Evolutionary conservation across 2,329 filamentous ascomycete genomes (phyloP).

Genomic region (Pezizomycotina sp.): DNA sequence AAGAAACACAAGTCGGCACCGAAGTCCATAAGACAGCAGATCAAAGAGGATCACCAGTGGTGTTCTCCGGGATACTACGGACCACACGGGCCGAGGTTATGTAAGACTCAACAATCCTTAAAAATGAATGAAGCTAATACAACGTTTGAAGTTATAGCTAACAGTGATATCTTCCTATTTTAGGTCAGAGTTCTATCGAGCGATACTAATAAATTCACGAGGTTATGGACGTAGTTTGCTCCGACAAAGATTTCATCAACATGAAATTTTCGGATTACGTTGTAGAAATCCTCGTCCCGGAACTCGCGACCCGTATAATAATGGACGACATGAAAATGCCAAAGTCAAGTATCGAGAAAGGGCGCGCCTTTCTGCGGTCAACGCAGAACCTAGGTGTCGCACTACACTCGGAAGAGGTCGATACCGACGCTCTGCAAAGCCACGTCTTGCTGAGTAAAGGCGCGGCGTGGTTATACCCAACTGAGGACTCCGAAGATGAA

Average conservation of each 20-base stretch:
- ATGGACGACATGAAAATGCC: slow-evolving; percentile 17
- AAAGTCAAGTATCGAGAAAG: slow-evolving; percentile 8
- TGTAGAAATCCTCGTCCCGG: slow-evolving; percentile 11
- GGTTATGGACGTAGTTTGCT: no score
- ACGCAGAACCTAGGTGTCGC: no score
- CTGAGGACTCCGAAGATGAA: no score
- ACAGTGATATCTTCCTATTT: background rate
- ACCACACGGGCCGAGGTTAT: slow-evolving; percentile 14
- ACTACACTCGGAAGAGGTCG: no score
- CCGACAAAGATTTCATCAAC: slow-evolving; percentile 8
- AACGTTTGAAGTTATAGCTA: background rate
- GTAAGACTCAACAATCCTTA: slow-evolving; percentile 1
- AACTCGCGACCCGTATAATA: slow-evolving; percentile 12
- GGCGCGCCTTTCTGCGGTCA: no score
- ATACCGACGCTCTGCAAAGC: no score
- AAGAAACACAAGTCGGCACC: slow-evolving; percentile 9
- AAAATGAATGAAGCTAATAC: background rate
- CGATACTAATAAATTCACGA: no score
- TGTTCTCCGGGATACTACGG: slow-evolving; percentile 17
- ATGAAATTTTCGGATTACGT: slow-evolving; percentile 8
- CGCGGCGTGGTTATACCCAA: no score
- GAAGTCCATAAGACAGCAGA: slow-evolving; percentile 4
- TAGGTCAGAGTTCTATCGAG: slow-evolving; percentile 15
- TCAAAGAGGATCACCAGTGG: slow-evolving; percentile 12
- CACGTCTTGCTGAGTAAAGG: no score